Evolutionary conservation across 768 basidiomycete genomes (phyloP), one percentile per base, ranked within the genome.

Genomic region (Steccherinum ochraceum): DNA sequence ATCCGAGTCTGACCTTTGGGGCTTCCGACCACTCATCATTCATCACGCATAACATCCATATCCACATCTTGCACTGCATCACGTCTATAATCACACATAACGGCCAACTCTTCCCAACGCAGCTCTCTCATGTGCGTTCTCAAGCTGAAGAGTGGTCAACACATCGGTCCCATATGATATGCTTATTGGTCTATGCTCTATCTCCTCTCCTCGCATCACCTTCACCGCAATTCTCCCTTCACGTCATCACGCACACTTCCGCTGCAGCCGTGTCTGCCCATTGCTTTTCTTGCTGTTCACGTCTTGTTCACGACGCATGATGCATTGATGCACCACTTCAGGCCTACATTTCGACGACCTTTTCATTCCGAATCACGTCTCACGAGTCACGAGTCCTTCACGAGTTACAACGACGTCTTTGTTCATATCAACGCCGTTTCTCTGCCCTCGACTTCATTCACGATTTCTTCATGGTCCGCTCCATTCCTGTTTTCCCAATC

Each of bases 1-100:
- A 51, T 66, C 23, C 61, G 64, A 45, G 61, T 49, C 39, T 70
- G 51, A 61, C n/a, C n/a, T n/a, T n/a, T n/a, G n/a, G n/a, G 50
- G 30, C 30, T 35, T 35, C 30, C 30, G 7, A 35, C 16, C 7
- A 35, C 30, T 16, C 30, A 7, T 43, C 43, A 21, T 26, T 48
- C 44, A 40, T 42, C 30, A 24, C 45, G 5, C 47, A 47, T 49
- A 45, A 39, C 40, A 44, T 40, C 25, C 44, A 18, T 30, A 43
- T 19, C 46, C 12, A n/a, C n/a, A n/a, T n/a, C n/a, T n/a, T n/a
- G n/a, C n/a, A n/a, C 40, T 27, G 24, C 45, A 24, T 48, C 47
- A 24, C 51, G 42, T 42, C 40, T 42, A 21, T 41, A 35, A 39
- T 21, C 43, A 39, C 25, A 49, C 13, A 46, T 39, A 12, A 43